phyloP scores from a whole-genome alignment of 2,329 filamentous ascomycete species.

The Fusarium sulawesiense region DNA sequence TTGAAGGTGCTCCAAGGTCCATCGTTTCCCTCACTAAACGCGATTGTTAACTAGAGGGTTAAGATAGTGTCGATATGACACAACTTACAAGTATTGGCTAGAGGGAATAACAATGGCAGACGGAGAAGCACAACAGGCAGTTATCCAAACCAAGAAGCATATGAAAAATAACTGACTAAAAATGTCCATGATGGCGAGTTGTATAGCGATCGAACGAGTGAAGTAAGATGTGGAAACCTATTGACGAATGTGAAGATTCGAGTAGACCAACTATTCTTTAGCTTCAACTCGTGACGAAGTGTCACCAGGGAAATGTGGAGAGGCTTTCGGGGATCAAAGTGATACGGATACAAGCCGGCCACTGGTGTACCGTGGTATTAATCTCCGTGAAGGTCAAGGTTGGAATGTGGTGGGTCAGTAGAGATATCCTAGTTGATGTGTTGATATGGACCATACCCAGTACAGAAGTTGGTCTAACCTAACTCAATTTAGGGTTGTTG shows the following conservation, averaged over 20 bases:
- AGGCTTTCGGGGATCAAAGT: neutral
- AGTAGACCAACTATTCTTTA: neutral
- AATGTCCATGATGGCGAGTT: neutral
- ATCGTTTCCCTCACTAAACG: neutral
- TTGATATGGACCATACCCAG: neutral
- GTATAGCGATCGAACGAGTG: neutral
- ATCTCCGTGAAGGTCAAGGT: neutral
- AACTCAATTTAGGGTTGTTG: neutral
- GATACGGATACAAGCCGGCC: neutral
- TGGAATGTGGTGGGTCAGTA: neutral
- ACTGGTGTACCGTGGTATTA: too few species aligned
- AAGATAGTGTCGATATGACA: neutral
- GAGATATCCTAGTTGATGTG: neutral
- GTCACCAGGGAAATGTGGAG: neutral
- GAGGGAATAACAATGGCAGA: neutral
- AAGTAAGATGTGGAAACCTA: neutral
- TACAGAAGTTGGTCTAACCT: neutral
- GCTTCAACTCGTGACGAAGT: neutral
- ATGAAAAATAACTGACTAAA: neutral
- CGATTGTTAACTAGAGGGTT: neutral
- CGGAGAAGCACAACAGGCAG: neutral
- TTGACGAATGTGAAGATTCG: neutral
- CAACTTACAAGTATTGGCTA: neutral
- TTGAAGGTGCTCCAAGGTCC: slow-evolving; percentile 4
- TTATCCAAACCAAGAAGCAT: neutral